These are phyloP conservation scores for Gossypium raimondii DNA, from an alignment of 345 rosid genomes.

Conservation along the genomic window DNA sequence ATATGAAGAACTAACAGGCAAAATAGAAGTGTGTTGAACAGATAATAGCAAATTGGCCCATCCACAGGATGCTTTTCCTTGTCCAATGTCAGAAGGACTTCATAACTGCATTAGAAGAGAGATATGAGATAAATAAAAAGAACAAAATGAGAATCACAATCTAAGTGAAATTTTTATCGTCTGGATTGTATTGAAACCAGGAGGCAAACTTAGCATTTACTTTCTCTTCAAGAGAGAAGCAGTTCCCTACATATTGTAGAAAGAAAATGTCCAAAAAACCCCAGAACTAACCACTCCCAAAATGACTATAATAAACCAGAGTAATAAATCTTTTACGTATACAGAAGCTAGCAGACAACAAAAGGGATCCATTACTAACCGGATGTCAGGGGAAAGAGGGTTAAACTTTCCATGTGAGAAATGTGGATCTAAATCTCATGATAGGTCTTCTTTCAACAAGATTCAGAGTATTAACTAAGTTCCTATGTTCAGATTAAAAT, in stretches of 20 bases:
- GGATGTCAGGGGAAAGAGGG: not conserved
- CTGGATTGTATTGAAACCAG: not conserved
- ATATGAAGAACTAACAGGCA: constrained; percentile 77
- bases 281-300: not conserved
- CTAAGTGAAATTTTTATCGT: not conserved
- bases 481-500: not conserved
- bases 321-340: not conserved
- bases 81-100: constrained; percentile 65
- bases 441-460: not conserved
- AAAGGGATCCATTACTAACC: not conserved
- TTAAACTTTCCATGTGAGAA: constrained; percentile 4
- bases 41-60: constrained; percentile 74
- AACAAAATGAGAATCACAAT: not conserved
- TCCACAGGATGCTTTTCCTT: constrained; percentile 55
- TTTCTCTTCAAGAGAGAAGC: not conserved
- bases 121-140: not conserved
- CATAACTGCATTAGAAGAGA: constrained; percentile 53
- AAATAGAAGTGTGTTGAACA: constrained; percentile 70
- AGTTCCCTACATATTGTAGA: not conserved
- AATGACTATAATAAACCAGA: not conserved
- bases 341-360: not conserved
- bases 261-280: not conserved
- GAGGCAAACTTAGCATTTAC: not conserved
- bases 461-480: not conserved
- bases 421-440: not conserved